These are phyloP conservation scores for Amanita exitialis DNA, from an alignment of 768 basidiomycete species.

Conservation along the genomic window DNA sequence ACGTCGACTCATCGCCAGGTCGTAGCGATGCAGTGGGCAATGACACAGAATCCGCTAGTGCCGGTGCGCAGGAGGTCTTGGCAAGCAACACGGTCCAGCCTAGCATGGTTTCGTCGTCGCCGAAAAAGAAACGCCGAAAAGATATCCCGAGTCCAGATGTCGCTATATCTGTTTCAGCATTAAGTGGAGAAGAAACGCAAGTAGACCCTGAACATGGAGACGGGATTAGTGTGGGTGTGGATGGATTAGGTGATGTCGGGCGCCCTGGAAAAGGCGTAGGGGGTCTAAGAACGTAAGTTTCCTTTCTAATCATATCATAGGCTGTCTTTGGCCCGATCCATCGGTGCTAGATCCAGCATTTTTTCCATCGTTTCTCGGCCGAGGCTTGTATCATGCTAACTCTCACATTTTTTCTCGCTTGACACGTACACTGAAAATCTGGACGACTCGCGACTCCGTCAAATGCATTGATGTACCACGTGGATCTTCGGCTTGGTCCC, in stretches of 20 bases:
- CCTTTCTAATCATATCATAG: neutral
- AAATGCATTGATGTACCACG: neutral
- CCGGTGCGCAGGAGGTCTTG: neutral
- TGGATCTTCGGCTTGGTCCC: neutral
- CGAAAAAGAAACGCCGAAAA: conserved; percentile 18
- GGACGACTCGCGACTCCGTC: neutral
- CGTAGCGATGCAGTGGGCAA: neutral
- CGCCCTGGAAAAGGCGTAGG: conserved; percentile 19
- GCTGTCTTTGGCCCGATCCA: neutral
- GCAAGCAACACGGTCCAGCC: neutral
- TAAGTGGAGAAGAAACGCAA: conserved; percentile 29
- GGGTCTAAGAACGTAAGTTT: conserved; percentile 27
- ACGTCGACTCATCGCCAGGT: neutral
- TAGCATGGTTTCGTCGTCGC: neutral
- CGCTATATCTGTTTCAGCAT: conserved; percentile 12
- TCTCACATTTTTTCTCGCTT: conserved; percentile 1
- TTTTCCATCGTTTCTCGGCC: neutral
- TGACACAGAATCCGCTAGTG: neutral
- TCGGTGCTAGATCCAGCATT: neutral
- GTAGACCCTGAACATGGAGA: conserved; percentile 27
- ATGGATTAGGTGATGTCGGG: conserved; percentile 29
- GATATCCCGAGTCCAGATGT: conserved; percentile 8
- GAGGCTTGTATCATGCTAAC: conserved; percentile 6
- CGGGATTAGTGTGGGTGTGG: conserved; percentile 37
- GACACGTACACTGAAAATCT: neutral